A percentile compares a stretch with the other conserved stretches of the same genome.
Conservation (phyloP, 352 stramenopile species). For the Hyaloperonospora brassicae region DNA sequence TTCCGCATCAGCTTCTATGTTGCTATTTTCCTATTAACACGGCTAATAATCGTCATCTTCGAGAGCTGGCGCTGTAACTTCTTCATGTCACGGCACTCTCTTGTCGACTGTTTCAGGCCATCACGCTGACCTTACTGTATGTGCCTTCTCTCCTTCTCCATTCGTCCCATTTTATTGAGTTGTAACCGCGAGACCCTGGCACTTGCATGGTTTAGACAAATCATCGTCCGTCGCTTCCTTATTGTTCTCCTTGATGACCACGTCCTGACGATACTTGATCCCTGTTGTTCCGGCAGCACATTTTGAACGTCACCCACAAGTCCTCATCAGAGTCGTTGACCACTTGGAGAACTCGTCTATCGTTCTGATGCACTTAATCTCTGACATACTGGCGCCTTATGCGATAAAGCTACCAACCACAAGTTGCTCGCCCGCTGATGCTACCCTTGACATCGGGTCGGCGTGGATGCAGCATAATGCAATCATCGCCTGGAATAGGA, state of each 20-base stretch:
- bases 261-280: not conserved
- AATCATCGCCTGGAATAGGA: conserved; percentile 88
- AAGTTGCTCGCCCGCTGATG: conserved; percentile 94
- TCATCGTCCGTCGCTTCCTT: not conserved
- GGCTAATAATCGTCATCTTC: conserved; percentile 13
- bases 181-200: conserved; percentile 1
- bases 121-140: conserved; percentile 19
- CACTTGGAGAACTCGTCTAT: conserved; percentile 15
- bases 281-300: conserved; percentile 1
- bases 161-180: conserved; percentile 12
- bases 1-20: conserved; percentile 34
- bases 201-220: not conserved
- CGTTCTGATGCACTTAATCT: conserved; percentile 14
- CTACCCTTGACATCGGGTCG: conserved; percentile 96
- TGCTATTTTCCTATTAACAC: conserved; percentile 12
- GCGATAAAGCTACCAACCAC: conserved; percentile 97
- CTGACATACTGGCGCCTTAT: conserved; percentile 63
- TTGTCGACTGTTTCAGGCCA: conserved; percentile 55
- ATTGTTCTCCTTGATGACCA: not conserved
- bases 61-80: conserved; percentile 35
- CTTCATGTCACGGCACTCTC: conserved; percentile 76
- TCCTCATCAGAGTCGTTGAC: conserved; percentile 12
- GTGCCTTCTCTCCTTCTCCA: conserved; percentile 12
- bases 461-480: conserved; percentile 96
- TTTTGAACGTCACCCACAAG: conserved; percentile 12